Conservation (phyloP, 805 yeast species). For the Danielozyma ontarioensis region DNA sequence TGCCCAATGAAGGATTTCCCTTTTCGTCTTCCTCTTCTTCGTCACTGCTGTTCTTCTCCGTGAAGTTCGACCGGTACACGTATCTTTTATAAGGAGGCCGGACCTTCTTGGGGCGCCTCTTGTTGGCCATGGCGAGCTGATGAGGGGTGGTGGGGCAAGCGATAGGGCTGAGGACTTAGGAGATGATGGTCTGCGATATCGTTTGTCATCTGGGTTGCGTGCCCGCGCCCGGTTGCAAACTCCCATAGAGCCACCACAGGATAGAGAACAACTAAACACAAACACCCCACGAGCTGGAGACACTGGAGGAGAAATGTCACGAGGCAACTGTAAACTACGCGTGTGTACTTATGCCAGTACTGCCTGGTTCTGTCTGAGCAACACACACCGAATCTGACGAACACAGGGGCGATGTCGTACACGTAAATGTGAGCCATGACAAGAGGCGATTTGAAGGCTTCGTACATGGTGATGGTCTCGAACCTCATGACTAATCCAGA, state of each 20-base stretch:
- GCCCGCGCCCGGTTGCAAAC: no score
- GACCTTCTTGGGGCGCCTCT: slow-evolving; percentile 77
- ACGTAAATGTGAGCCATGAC: no score
- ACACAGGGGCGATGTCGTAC: no score
- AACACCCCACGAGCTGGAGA: no score
- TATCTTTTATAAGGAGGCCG: slow-evolving; percentile 78
- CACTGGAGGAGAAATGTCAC: no score
- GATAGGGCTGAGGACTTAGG: background rate
- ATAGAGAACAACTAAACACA: no score
- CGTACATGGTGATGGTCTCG: no score
- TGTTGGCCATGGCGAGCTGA: slow-evolving; percentile 62
- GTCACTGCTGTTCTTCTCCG: slow-evolving; percentile 18
- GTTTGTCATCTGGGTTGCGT: no score
- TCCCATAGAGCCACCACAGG: no score
- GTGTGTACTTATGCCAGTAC: background rate
- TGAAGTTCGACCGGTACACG: slow-evolving; percentile 45
- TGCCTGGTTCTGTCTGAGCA: background rate
- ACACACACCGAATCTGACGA: no score
- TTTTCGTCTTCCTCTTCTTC: slow-evolving; percentile 21
- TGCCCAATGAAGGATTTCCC: background rate
- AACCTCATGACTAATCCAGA: no score
- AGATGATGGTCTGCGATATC: background rate
- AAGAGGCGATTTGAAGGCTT: no score
- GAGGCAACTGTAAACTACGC: background rate
- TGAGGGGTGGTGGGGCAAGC: background rate